These are phyloP conservation scores for Mycena belliarum DNA, from an alignment of 768 basidiomycete species.

Conservation along the genomic window DNA sequence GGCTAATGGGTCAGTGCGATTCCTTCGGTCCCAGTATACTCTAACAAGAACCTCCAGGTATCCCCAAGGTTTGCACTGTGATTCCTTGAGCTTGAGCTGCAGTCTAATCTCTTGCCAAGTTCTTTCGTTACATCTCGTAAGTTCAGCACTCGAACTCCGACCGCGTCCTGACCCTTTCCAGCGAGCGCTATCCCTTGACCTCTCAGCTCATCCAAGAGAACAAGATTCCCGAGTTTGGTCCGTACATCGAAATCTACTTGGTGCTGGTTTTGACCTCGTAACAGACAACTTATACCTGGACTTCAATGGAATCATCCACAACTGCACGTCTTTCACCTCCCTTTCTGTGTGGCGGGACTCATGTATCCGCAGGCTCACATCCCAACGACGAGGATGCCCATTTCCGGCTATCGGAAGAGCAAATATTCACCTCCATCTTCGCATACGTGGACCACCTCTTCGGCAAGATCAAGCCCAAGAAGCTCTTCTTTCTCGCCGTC, in stretches of 20 bases:
- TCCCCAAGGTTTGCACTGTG: slow-evolving; percentile 57
- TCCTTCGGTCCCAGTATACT: neutral
- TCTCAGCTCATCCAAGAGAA: slow-evolving; percentile 98
- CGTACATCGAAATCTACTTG: slow-evolving; percentile 19
- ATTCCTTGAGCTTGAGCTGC: neutral
- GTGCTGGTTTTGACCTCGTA: slow-evolving; percentile 14
- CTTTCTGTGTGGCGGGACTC: neutral
- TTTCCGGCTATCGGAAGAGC: slow-evolving; percentile 93
- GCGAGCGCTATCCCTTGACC: slow-evolving; percentile 96
- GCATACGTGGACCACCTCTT: slow-evolving; percentile 97
- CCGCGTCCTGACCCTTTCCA: slow-evolving; percentile 31
- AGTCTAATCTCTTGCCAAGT: slow-evolving; percentile 47
- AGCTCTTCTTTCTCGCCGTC: slow-evolving; percentile 98
- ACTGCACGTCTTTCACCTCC: slow-evolving; percentile 53
- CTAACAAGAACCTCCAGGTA: slow-evolving; percentile 39
- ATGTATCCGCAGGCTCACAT: slow-evolving; percentile 70
- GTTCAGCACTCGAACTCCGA: slow-evolving; percentile 27
- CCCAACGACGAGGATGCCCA: slow-evolving; percentile 96
- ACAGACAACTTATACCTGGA: slow-evolving; percentile 90
- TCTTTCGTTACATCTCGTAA: slow-evolving; percentile 95
- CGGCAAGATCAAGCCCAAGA: slow-evolving; percentile 95
- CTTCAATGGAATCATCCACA: slow-evolving; percentile 92
- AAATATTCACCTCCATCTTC: slow-evolving; percentile 97
- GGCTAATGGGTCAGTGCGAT: slow-evolving; percentile 7
- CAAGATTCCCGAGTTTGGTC: slow-evolving; percentile 98